Conservation (phyloP, 1,284 basidiomycete genomes). For the Apiotrichum gracile region DNA sequence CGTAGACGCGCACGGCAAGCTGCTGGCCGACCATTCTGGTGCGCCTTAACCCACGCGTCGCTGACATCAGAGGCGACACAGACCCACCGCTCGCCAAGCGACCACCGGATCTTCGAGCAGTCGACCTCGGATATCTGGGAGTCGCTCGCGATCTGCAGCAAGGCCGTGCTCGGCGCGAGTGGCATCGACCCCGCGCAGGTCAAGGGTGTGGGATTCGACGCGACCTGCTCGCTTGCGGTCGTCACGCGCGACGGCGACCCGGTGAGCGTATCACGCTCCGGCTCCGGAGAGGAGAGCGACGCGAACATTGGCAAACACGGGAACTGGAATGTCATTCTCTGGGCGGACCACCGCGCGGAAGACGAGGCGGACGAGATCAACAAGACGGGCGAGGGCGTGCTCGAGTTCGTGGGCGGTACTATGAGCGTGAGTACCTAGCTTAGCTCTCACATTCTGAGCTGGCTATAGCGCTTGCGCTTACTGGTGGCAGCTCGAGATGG, state of each 20-base stretch:
- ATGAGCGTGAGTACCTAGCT: conserved; percentile 70
- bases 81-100: conserved; percentile 75
- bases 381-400: conserved; percentile 69
- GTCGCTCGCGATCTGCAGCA: conserved; percentile 65
- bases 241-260: conserved; percentile 68
- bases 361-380: conserved; percentile 89
- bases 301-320: conserved; percentile 54
- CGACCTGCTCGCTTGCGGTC: conserved; percentile 92
- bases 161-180: conserved; percentile 59
- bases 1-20: conserved; percentile 65
- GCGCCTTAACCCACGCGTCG: conserved; percentile 1
- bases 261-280: conserved; percentile 64
- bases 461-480: not conserved
- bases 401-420: conserved; percentile 91
- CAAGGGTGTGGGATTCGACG: conserved; percentile 92
- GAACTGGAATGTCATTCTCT: conserved; percentile 78
- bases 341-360: conserved; percentile 87
- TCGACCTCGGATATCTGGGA: conserved; percentile 76
- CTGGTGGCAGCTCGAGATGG: conserved; percentile 76
- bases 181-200: conserved; percentile 61
- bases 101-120: conserved; percentile 86
- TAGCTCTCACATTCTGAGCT: too few species aligned
- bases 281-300: conserved; percentile 23
- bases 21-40: conserved; percentile 56
- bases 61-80: conserved; percentile 61